Evolutionary conservation across 2,329 filamentous ascomycete species (phyloP).

Genomic region (Leptodontidium sp.): DNA sequence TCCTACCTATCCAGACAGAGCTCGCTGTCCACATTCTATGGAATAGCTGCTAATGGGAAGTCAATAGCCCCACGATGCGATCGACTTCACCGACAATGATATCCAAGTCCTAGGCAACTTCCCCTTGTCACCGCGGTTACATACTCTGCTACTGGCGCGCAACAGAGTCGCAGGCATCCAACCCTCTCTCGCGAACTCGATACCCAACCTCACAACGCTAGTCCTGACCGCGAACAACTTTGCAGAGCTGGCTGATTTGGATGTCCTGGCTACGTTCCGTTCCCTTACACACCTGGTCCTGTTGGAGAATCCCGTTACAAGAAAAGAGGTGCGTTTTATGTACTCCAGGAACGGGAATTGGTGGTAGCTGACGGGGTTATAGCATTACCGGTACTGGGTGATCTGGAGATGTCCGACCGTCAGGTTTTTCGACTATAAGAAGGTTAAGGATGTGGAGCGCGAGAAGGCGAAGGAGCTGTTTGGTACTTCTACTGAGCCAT

Average conservation of each 20-base stretch:
- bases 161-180: conserved; percentile 90
- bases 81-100: conserved; percentile 99
- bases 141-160: conserved; percentile 85
- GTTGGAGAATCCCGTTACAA: conserved; percentile 87
- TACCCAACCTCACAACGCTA: conserved; percentile 84
- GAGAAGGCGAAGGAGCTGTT: conserved; percentile 81
- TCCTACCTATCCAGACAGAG: background rate
- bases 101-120: conserved; percentile 91
- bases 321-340: conserved; percentile 78
- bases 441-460: conserved; percentile 88
- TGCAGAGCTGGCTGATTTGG: conserved; percentile 84
- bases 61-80: conserved; percentile 89
- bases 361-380: conserved; percentile 30
- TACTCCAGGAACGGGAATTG: background rate
- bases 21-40: background rate
- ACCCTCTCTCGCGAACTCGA: conserved; percentile 72
- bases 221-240: conserved; percentile 86
- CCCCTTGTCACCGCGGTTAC: conserved; percentile 86
- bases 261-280: conserved; percentile 74
- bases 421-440: conserved; percentile 90
- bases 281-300: conserved; percentile 82
- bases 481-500: conserved; percentile 79
- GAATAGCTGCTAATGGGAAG: conserved; percentile 2
- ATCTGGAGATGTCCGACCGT: conserved; percentile 86
- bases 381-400: conserved; percentile 94